Evolutionary conservation across 345 rosid genomes (phyloP).

Genomic region (Eucalyptus microcorys): DNA sequence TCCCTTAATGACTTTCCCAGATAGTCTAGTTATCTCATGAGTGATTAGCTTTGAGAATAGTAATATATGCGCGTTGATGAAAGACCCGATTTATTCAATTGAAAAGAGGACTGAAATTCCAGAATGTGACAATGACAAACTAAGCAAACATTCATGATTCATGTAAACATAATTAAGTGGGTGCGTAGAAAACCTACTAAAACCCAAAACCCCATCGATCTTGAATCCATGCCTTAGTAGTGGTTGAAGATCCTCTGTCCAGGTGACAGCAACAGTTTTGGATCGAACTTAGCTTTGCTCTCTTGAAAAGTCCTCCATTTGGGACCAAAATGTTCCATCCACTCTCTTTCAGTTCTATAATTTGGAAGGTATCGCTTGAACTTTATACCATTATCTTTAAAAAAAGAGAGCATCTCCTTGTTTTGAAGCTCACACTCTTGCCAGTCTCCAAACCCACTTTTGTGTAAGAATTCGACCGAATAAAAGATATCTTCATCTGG

Average conservation of each 20-base stretch:
- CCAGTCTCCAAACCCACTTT: background rate
- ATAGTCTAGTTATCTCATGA: no score
- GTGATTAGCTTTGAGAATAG: no score
- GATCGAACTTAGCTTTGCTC: constrained; percentile 1
- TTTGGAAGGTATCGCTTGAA: background rate
- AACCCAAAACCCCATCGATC: background rate
- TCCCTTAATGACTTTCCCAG: no score
- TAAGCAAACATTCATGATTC: background rate
- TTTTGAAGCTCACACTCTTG: background rate
- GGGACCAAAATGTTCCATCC: background rate
- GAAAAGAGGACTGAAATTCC: no score
- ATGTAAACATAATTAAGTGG: background rate
- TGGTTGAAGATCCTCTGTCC: constrained; percentile 1
- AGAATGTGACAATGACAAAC: no score
- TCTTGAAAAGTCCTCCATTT: background rate
- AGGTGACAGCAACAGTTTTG: constrained; percentile 1
- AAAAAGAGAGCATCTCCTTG: background rate
- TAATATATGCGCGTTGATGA: no score
- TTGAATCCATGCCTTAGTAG: background rate
- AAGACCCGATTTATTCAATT: no score
- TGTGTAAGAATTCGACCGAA: background rate
- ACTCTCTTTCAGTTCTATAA: background rate
- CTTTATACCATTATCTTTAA: background rate
- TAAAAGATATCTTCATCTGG: constrained; percentile 3
- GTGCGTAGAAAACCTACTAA: background rate